Evolutionary conservation across 768 basidiomycete genomes (phyloP), one percentile per base, ranked within the genome.

Genomic region (Omphalotus guepiniiformis): DNA sequence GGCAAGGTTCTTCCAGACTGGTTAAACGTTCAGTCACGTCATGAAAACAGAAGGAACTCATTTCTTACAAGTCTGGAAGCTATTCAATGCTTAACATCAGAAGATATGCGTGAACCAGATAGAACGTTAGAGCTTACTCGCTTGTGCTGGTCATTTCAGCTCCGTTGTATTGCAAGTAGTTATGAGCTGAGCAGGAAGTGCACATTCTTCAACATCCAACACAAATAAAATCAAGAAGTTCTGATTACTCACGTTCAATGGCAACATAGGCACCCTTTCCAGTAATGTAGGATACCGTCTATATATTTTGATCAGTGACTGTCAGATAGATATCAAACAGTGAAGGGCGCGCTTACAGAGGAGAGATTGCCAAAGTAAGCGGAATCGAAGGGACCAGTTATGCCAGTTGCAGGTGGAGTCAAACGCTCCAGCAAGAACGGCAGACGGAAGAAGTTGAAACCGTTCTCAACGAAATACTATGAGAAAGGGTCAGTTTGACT

Each of bases 381-480:
- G 27, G 67, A 51, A 55, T 78, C 63, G 60, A 81, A 78, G 9
- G 76, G 49, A 9, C 80, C 81, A 34, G 74, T 73, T 25, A 83
- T 64, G 11, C 82, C 80, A 23, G 57, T 70, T 1, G 77, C 55
- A 30, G 76, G 78, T 30, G 80, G 75, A 51, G 62, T 71, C 38
- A 83, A 51, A 43, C 80, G 76, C 58, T 83, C 82, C 63, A 76
- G 65, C 50, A 68, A 55, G 75, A 83, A 83, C 6, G 80, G 73
- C 51, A 83, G 63, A 49, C 80, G 78, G 78, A 82, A 82, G 12
- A 75, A 69, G 64, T 81, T 81, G 67, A 82, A 76, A 23, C 79
- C 80, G 55, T 78, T 62, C 13, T 58, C 62, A 39, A 78, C 64
- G 60, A 82, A 82, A 68, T 63, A 82, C 69, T 82, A 70, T 39